Conservation (phyloP, 768 basidiomycete species). For the Fomitopsis serialis region DNA sequence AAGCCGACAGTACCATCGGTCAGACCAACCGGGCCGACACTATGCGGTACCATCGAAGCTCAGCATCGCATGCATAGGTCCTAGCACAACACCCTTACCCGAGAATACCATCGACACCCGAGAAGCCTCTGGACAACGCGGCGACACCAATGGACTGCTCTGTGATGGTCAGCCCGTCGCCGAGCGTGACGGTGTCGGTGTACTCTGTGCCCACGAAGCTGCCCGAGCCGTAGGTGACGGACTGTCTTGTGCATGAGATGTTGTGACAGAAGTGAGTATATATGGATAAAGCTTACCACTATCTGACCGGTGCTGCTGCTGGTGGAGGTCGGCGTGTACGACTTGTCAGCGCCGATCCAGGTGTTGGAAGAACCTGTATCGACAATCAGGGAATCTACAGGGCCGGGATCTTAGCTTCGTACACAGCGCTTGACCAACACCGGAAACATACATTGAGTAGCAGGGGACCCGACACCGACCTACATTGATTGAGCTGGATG, state of each 20-base stretch:
- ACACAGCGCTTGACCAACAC: conserved; percentile 1
- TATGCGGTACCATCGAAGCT: conserved; percentile 16
- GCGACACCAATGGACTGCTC: conserved; percentile 66
- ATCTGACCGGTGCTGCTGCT: conserved; percentile 38
- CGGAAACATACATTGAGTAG: conserved; percentile 12
- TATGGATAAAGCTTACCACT: conserved; percentile 40
- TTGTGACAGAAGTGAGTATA: not conserved
- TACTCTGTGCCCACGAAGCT: conserved; percentile 35
- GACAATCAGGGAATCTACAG: conserved; percentile 12
- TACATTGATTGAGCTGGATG: not conserved
- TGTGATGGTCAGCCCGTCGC: conserved; percentile 41
- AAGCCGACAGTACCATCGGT: conserved; percentile 35
- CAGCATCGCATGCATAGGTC: too few relatives aligned
- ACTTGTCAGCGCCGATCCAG: conserved; percentile 18
- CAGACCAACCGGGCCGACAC: conserved; percentile 55
- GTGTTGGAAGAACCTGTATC: conserved; percentile 23
- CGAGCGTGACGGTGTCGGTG: conserved; percentile 51
- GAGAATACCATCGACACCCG: conserved; percentile 56
- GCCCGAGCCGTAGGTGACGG: conserved; percentile 59
- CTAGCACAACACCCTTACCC: conserved; percentile 34
- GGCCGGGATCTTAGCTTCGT: not conserved
- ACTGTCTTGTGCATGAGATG: conserved; percentile 24
- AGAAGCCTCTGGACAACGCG: conserved; percentile 32
- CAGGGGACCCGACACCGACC: conserved; percentile 21
- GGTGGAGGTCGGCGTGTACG: conserved; percentile 15